Conservation (phyloP, 164 flowering plant genomes). For the Amborella trichopoda region DNA sequence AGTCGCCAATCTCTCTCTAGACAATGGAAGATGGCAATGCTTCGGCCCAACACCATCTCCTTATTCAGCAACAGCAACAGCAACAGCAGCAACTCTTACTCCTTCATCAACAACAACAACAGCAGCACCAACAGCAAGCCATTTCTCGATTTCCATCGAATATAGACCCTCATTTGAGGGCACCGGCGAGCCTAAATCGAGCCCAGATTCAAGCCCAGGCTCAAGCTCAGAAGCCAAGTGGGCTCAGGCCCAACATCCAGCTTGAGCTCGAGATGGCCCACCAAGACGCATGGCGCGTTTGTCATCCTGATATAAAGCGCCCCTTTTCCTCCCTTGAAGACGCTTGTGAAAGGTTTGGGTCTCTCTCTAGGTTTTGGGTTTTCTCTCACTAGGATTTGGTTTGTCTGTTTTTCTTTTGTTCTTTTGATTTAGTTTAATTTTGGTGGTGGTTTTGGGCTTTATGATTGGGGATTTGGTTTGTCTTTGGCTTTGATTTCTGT, state of each 20-base stretch:
- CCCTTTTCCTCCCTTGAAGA: slow-evolving; percentile 92
- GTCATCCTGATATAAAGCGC: slow-evolving; percentile 89
- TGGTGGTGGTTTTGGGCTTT: too few relatives aligned
- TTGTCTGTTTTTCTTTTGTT: neutral
- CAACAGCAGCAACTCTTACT: slow-evolving; percentile 9
- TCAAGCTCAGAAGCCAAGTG: slow-evolving; percentile 22
- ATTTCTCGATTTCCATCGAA: slow-evolving; percentile 92
- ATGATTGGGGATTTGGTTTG: too few relatives aligned
- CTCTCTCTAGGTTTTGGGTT: neutral
- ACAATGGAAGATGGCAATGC: slow-evolving; percentile 46
- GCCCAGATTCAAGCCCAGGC: slow-evolving; percentile 20
- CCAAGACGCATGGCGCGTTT: slow-evolving; percentile 95
- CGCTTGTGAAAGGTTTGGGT: slow-evolving; percentile 90
- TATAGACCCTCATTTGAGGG: slow-evolving; percentile 81
- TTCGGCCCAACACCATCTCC: slow-evolving; percentile 37
- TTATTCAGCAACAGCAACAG: slow-evolving; percentile 14
- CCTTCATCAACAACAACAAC: slow-evolving; percentile 28
- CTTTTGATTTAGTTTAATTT: too few relatives aligned
- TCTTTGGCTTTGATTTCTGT: too few relatives aligned
- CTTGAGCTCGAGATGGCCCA: slow-evolving; percentile 88
- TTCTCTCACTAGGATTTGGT: neutral
- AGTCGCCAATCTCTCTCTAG: too few relatives aligned
- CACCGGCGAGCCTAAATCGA: slow-evolving; percentile 42
- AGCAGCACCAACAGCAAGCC: slow-evolving; percentile 37
- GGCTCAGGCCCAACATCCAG: slow-evolving; percentile 26